A percentile compares a stretch with the other conserved stretches of the same genome.
These are phyloP conservation scores for Alternaria solani DNA, from an alignment of 2,329 filamentous ascomycete genomes.

Conservation along the genomic window DNA sequence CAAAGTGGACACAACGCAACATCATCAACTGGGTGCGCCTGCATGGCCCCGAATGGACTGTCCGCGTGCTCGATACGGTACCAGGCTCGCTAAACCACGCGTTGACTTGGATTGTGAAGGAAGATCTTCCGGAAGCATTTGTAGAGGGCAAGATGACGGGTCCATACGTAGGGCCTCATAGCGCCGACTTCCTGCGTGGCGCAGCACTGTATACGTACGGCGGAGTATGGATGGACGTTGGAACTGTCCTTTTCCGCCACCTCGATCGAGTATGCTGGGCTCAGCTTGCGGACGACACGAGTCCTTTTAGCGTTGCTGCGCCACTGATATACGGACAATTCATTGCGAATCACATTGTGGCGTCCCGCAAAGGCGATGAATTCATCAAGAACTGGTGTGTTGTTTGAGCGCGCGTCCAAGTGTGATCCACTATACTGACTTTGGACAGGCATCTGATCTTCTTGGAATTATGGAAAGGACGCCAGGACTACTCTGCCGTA, in stretches of 20 bases:
- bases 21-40: constrained; percentile 54
- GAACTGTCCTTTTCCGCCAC: constrained; percentile 49
- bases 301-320: constrained; percentile 42
- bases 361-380: constrained; percentile 52
- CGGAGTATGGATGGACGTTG: constrained; percentile 55
- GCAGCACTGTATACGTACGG: constrained; percentile 52
- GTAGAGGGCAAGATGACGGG: constrained; percentile 57
- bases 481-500: constrained; percentile 26
- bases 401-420: constrained; percentile 28
- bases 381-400: constrained; percentile 59
- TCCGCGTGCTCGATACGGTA: constrained; percentile 53
- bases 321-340: constrained; percentile 37
- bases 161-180: constrained; percentile 55
- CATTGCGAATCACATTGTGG: constrained; percentile 56
- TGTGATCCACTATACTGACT: constrained; percentile 3
- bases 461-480: constrained; percentile 36
- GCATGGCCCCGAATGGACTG: constrained; percentile 51
- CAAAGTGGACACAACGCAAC: constrained; percentile 53
- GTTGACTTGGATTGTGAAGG: constrained; percentile 47
- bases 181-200: constrained; percentile 58
- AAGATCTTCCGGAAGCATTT: constrained; percentile 50
- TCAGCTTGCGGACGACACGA: constrained; percentile 49
- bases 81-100: constrained; percentile 51
- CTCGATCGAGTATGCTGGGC: constrained; percentile 54
- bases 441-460: constrained; percentile 34